Evolutionary conservation across 371 early-diverging fungal species (phyloP), one percentile per base, ranked within the genome.

Genomic region (Lichtheimia ramosa): DNA sequence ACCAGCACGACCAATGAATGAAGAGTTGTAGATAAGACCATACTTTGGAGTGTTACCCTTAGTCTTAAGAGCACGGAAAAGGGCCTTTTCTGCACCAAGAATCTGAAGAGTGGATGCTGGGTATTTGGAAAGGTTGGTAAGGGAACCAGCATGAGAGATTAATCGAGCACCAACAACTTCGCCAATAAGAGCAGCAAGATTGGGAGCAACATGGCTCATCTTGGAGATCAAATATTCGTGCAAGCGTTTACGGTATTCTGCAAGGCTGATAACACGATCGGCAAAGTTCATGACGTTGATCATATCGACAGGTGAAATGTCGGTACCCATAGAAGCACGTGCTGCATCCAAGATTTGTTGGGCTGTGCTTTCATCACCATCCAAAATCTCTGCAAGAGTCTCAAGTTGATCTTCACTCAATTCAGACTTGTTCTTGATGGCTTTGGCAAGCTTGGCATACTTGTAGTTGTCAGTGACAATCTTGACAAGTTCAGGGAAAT

Each of bases 191-290:
- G 96, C 95, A 21, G 95, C 89, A 66, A 99, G 79, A 86, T 99
- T 99, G 63, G 99, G 99, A 13, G 99, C 99, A 48, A 99, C 93
- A 50, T 84, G 83, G 79, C 88, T 87, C 97, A 99, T 96, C 84
- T 97, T 98, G 67, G 89, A 85, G 54, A 90, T 81, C 68, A 99
- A 83, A 83, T 99, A 99, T 50, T 81, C 86, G 75, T 92, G 88
- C 51, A 99, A 85, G 56, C 85, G 78, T 74, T 90, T 91, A 69
- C 96, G 92, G 85, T 97, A 96, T 65, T 98, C 92, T 48, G 91
- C 85, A 56, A 98, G 86, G 51, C 90, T 80, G 57, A 95, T 91
- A 48, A 98, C 95, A 63, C 97, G 92, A 67, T 92, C 88, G 64
- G 96, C 94, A 84, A 98, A 96, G 73, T 83, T 83, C 74, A 92